phyloP scores from a whole-genome alignment of 768 basidiomycete genomes.

The Pisolithus tinctorius region DNA sequence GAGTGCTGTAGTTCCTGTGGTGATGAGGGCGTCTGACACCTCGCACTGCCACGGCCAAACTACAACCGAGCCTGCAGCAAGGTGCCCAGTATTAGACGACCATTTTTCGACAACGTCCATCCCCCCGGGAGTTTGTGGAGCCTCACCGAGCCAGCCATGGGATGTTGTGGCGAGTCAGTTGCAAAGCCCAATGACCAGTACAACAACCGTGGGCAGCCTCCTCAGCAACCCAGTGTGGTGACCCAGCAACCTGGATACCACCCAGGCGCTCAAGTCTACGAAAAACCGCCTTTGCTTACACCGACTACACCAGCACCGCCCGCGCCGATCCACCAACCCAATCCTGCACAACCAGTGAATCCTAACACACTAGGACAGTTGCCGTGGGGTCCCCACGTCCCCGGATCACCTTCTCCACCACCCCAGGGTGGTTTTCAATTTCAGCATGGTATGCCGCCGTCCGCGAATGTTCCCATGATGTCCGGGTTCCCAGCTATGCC shows the following conservation, averaged over 20 bases:
- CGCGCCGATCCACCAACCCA: slow-evolving; percentile 29
- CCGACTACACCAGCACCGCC: slow-evolving; percentile 39
- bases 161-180: slow-evolving; percentile 57
- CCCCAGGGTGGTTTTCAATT: slow-evolving; percentile 5
- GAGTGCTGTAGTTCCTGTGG: background rate
- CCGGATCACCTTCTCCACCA: slow-evolving; percentile 31
- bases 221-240: slow-evolving; percentile 41
- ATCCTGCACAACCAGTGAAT: background rate
- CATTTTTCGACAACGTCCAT: background rate
- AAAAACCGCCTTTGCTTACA: slow-evolving; percentile 39
- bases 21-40: background rate
- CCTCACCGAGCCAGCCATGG: slow-evolving; percentile 33
- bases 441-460: background rate
- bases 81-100: background rate
- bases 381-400: slow-evolving; percentile 17
- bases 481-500: background rate
- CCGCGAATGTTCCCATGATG: background rate
- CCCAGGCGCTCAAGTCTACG: slow-evolving; percentile 26
- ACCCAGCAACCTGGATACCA: slow-evolving; percentile 46
- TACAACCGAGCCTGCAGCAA: background rate
- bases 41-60: slow-evolving; percentile 8
- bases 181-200: slow-evolving; percentile 24
- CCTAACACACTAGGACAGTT: background rate
- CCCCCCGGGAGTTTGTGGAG: no score
- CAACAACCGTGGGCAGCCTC: slow-evolving; percentile 26